Percentiles rank a stretch among this genome's conserved stretches.
These are phyloP conservation scores for Globisporangium barbulae DNA, from an alignment of 352 stramenopile species.

Conservation along the genomic window DNA sequence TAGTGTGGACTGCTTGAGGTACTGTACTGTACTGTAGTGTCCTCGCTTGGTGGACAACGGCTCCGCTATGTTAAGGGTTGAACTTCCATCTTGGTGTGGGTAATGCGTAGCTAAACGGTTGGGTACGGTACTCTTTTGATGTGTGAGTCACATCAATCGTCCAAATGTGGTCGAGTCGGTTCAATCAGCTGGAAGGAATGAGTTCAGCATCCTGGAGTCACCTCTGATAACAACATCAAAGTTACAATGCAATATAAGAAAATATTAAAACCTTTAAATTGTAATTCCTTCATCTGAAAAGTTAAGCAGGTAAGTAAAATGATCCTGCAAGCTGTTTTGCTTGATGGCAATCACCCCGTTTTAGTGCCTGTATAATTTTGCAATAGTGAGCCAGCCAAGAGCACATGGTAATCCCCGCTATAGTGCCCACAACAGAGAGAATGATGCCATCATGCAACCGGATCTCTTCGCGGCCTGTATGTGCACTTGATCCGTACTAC, in stretches of 20 bases:
- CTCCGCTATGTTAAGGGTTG: too few relatives aligned
- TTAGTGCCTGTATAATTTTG: neutral
- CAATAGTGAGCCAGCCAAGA: too few relatives aligned
- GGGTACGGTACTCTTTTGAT: neutral
- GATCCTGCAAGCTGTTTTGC: neutral
- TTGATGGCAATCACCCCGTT: neutral
- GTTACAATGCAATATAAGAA: too few relatives aligned
- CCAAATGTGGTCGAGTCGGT: neutral
- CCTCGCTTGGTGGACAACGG: too few relatives aligned
- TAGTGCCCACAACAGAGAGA: neutral
- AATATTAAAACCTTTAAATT: too few relatives aligned
- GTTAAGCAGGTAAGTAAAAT: neutral
- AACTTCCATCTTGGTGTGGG: neutral
- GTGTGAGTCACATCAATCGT: neutral
- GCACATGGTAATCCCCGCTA: neutral
- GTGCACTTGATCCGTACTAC: neutral
- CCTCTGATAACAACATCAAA: neutral
- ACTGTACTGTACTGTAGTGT: too few relatives aligned
- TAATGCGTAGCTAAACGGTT: neutral
- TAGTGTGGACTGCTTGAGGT: too few relatives aligned
- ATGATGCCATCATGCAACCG: conserved; percentile 1
- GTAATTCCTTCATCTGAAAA: too few relatives aligned
- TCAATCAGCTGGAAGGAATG: neutral
- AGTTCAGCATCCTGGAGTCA: neutral
- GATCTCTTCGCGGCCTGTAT: neutral